phyloP scores from a whole-genome alignment of 2,329 filamentous ascomycete genomes.

The Pleomassaria siparia region DNA sequence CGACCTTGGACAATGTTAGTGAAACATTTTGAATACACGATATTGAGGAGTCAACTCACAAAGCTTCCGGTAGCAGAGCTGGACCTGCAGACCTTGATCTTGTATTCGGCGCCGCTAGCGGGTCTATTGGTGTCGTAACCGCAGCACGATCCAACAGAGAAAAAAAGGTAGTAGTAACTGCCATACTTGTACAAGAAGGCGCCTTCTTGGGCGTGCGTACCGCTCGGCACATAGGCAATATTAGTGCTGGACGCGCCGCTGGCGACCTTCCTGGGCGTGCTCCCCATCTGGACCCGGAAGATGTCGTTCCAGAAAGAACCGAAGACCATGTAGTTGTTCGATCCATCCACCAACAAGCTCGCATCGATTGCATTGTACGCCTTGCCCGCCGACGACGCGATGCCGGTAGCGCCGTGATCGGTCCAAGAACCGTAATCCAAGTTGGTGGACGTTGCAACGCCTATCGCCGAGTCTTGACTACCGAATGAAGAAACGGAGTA shows the following conservation, averaged over 20 bases:
- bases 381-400: slow-evolving; percentile 45
- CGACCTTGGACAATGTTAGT: slow-evolving; percentile 36
- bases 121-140: slow-evolving; percentile 56
- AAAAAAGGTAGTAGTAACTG: slow-evolving; percentile 66
- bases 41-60: slow-evolving; percentile 24
- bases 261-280: slow-evolving; percentile 33
- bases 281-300: slow-evolving; percentile 58
- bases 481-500: slow-evolving; percentile 67
- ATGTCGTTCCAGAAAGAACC: slow-evolving; percentile 70
- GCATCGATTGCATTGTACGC: slow-evolving; percentile 57
- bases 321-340: slow-evolving; percentile 59
- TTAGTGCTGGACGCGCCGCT: slow-evolving; percentile 45
- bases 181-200: slow-evolving; percentile 58
- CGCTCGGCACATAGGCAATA: slow-evolving; percentile 56
- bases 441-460: slow-evolving; percentile 54
- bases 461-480: slow-evolving; percentile 63
- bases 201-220: slow-evolving; percentile 59
- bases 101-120: slow-evolving; percentile 63
- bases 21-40: not conserved
- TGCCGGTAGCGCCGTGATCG: slow-evolving; percentile 58
- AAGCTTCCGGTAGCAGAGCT: slow-evolving; percentile 56
- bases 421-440: slow-evolving; percentile 60
- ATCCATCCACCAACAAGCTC: slow-evolving; percentile 45
- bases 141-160: slow-evolving; percentile 63
- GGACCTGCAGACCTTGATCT: slow-evolving; percentile 66